Evolutionary conservation across 2,329 filamentous ascomycete species (phyloP).

Genomic region (Ceratocystis huliohia): DNA sequence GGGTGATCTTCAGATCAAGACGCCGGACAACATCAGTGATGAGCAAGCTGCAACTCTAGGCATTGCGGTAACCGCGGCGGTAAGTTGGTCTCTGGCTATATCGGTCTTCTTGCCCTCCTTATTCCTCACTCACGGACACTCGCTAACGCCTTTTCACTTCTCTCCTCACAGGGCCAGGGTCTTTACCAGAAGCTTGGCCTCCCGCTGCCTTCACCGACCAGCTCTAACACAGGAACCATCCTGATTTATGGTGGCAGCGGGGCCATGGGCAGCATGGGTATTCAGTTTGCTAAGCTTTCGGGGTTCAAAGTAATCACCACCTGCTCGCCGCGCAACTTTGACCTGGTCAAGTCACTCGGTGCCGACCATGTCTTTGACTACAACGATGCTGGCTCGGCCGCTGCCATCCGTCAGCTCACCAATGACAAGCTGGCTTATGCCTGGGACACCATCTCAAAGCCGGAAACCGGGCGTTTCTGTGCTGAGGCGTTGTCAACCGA

Average conservation of each 20-base stretch:
- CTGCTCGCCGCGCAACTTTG: slow-evolving; percentile 30
- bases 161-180: slow-evolving; percentile 32
- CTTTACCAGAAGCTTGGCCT: slow-evolving; percentile 38
- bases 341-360: slow-evolving; percentile 32
- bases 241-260: slow-evolving; percentile 37
- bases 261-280: slow-evolving; percentile 40
- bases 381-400: slow-evolving; percentile 23
- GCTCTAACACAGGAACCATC: slow-evolving; percentile 26
- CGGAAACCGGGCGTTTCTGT: slow-evolving; percentile 25
- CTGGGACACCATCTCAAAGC: slow-evolving; percentile 24
- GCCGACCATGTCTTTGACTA: slow-evolving; percentile 40
- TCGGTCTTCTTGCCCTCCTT: not conserved
- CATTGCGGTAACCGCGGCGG: slow-evolving; percentile 34
- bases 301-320: slow-evolving; percentile 31
- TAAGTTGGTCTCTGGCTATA: slow-evolving; percentile 17
- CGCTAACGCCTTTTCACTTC: slow-evolving; percentile 22
- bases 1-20: slow-evolving; percentile 32
- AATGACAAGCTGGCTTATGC: slow-evolving; percentile 24
- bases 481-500: slow-evolving; percentile 25
- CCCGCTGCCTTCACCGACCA: slow-evolving; percentile 34
- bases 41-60: slow-evolving; percentile 37
- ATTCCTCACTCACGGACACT: not conserved
- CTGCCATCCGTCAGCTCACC: slow-evolving; percentile 25
- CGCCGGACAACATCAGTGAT: slow-evolving; percentile 34
- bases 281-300: slow-evolving; percentile 31